phyloP scores from a whole-genome alignment of 179 eudicot genomes.

The Spinacia oleracea region DNA sequence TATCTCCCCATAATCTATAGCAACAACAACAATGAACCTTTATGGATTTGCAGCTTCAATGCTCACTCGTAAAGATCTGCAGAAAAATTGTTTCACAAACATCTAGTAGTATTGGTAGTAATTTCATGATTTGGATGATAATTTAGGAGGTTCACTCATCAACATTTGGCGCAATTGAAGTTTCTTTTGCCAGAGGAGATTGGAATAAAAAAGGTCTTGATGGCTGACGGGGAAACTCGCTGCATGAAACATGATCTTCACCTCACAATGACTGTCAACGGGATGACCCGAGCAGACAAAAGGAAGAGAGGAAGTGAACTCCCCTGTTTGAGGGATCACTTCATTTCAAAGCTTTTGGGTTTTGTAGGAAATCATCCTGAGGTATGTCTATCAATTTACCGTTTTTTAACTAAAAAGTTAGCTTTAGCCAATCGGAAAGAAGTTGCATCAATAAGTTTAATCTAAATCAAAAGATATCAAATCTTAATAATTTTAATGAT shows the following conservation, averaged over 20 bases:
- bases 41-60: neutral
- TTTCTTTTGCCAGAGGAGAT: conserved; percentile 76
- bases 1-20: neutral
- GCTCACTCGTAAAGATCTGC: neutral
- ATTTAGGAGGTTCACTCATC: conserved; percentile 71
- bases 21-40: neutral
- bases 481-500: neutral
- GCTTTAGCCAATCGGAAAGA: neutral
- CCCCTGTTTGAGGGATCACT: conserved; percentile 45
- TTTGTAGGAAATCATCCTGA: conserved; percentile 61
- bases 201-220: conserved; percentile 51
- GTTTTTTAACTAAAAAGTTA: neutral
- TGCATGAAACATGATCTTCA: conserved; percentile 83
- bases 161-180: conserved; percentile 85
- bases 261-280: conserved; percentile 41
- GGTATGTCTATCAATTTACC: conserved; percentile 29
- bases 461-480: neutral
- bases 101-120: neutral
- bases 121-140: conserved; percentile 10
- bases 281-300: conserved; percentile 33
- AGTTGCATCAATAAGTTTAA: neutral
- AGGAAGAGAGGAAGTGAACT: conserved; percentile 36
- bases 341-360: conserved; percentile 53
- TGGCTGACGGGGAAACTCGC: conserved; percentile 59
- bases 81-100: neutral